Percentiles rank a stretch among this genome's conserved stretches.
phyloP scores from a whole-genome alignment of 371 early-diverging fungal genomes.

The Thermomucor indicae-seudaticae region DNA sequence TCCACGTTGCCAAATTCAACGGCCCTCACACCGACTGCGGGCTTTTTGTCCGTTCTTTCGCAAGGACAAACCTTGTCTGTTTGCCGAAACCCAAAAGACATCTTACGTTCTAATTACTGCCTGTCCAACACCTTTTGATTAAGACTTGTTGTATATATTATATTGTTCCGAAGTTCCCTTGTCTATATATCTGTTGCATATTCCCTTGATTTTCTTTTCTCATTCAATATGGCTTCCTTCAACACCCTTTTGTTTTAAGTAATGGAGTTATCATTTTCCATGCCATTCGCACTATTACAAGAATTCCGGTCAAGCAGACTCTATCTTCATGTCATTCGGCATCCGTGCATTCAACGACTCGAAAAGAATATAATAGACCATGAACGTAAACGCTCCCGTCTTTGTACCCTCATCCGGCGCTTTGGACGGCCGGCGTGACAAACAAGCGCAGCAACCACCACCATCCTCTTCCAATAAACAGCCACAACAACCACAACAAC shows the following conservation, averaged over 20 bases:
- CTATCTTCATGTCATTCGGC: not conserved
- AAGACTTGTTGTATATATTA: no score
- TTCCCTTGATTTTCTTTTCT: no score
- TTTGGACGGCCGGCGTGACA: slow-evolving; percentile 9
- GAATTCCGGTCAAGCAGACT: not conserved
- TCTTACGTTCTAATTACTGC: no score
- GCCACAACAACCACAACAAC: not conserved
- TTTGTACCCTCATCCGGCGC: slow-evolving; percentile 19
- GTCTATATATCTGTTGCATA: no score
- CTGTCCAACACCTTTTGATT: no score
- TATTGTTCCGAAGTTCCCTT: no score
- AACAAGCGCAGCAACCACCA: slow-evolving; percentile 2
- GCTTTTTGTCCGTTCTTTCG: no score
- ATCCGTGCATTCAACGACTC: not conserved
- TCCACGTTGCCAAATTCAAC: no score
- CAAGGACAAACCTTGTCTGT: no score
- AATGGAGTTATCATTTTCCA: slow-evolving; percentile 11
- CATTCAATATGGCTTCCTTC: slow-evolving; percentile 23
- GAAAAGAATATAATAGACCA: slow-evolving; percentile 5
- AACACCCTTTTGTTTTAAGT: slow-evolving; percentile 15
- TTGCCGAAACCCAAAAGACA: no score
- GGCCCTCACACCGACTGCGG: no score
- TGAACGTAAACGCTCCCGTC: slow-evolving; percentile 29
- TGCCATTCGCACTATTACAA: slow-evolving; percentile 3
- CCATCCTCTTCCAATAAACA: not conserved